Percentiles rank a stretch among this genome's conserved stretches.
These are phyloP conservation scores for Apodospora peruviana DNA, from an alignment of 495 filamentous ascomycete species.

Conservation along the genomic window DNA sequence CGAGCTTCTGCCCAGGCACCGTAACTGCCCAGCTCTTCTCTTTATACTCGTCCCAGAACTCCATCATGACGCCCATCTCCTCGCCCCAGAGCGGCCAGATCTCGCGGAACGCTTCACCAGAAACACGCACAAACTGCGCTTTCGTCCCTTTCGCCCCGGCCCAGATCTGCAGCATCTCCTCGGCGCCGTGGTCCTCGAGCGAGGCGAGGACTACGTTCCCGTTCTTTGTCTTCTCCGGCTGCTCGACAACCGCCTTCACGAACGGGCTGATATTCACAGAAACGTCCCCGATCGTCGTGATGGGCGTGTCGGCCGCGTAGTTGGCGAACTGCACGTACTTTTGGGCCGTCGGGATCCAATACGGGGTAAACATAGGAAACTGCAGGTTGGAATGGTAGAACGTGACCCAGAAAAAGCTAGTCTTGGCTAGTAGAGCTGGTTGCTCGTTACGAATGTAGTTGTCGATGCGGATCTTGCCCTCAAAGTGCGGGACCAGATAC, in stretches of 20 bases:
- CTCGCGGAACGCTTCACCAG: conserved; percentile 18
- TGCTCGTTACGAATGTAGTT: conserved; percentile 27
- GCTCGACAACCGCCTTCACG: conserved; percentile 30
- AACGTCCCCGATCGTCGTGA: conserved; percentile 34
- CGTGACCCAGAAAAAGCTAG: conserved; percentile 36
- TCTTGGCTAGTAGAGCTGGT: conserved; percentile 22
- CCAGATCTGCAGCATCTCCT: conserved; percentile 35
- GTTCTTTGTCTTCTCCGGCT: conserved; percentile 28
- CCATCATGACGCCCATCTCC: conserved; percentile 37
- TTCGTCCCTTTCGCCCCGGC: conserved; percentile 21
- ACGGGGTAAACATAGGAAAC: conserved; percentile 30
- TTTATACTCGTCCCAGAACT: conserved; percentile 28
- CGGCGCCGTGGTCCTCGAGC: conserved; percentile 21
- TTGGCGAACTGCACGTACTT: conserved; percentile 30
- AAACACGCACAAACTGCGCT: conserved; percentile 19
- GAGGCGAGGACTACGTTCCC: conserved; percentile 27
- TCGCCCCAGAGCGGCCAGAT: conserved; percentile 31
- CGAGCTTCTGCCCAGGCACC: conserved; percentile 1
- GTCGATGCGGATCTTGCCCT: conserved; percentile 33
- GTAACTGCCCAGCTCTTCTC: conserved; percentile 29
- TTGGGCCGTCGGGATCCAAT: conserved; percentile 20
- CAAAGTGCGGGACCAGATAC: conserved; percentile 33
- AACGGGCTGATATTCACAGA: conserved; percentile 32
- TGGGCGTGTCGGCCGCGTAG: conserved; percentile 21
- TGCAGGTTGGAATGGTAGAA: conserved; percentile 27